Evolutionary conservation across 2,329 filamentous ascomycete species (phyloP).

Genomic region (Raffaelea deltoideospora): DNA sequence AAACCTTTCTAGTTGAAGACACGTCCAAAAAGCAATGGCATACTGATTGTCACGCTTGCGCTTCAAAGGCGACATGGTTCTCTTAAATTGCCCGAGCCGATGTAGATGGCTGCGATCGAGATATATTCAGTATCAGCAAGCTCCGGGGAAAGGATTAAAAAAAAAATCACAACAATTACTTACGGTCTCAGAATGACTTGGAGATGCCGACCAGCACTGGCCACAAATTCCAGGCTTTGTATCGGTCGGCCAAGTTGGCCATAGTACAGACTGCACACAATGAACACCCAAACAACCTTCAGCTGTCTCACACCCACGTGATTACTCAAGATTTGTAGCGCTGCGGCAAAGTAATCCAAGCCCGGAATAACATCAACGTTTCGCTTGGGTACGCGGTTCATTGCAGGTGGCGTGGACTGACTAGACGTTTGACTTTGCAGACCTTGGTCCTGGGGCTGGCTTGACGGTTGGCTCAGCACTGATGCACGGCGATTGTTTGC

Average conservation of each 20-base stretch:
- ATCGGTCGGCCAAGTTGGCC: constrained; percentile 76
- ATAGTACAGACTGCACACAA: constrained; percentile 77
- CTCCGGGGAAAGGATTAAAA: no score
- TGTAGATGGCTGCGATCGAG: constrained; percentile 24
- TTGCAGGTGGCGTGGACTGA: no score
- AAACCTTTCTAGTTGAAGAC: constrained; percentile 78
- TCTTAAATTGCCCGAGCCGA: constrained; percentile 27
- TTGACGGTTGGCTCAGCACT: no score
- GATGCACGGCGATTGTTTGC: no score
- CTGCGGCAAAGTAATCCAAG: constrained; percentile 76
- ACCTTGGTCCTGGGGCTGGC: no score
- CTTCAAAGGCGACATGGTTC: constrained; percentile 16
- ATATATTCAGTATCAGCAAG: no score
- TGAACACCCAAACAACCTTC: constrained; percentile 68
- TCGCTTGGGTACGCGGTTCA: constrained; percentile 16
- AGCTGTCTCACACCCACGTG: constrained; percentile 66
- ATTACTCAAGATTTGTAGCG: constrained; percentile 72
- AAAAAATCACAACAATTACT: no score
- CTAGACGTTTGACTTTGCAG: no score
- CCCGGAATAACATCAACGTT: constrained; percentile 84
- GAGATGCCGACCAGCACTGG: constrained; percentile 38
- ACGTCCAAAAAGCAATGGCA: constrained; percentile 80
- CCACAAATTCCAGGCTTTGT: constrained; percentile 59
- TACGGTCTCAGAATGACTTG: constrained; percentile 65
- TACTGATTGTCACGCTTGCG: constrained; percentile 45